Percentiles rank a stretch among this genome's conserved stretches.
Conservation (phyloP, 805 yeast species). For the Ogataea saltuana region DNA sequence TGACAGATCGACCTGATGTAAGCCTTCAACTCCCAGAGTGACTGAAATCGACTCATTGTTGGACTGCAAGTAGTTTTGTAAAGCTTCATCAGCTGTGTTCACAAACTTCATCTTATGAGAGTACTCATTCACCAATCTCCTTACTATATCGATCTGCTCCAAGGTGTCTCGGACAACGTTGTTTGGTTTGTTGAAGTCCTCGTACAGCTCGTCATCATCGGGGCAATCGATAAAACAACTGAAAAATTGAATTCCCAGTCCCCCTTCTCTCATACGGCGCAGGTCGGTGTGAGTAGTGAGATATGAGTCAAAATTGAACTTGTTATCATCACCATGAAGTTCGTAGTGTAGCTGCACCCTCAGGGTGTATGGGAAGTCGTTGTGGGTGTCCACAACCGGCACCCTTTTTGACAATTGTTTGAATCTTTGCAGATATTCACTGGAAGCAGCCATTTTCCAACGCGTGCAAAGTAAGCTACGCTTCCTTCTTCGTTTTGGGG, state of each 20-base stretch:
- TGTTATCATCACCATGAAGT: slow-evolving; percentile 28
- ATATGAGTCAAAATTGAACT: slow-evolving; percentile 39
- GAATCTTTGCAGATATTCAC: slow-evolving; percentile 4
- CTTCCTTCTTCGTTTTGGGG: too few relatives aligned
- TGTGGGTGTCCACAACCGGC: slow-evolving; percentile 52
- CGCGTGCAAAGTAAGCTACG: too few relatives aligned
- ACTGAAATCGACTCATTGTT: slow-evolving; percentile 39
- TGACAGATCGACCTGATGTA: slow-evolving; percentile 50
- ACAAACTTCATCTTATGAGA: slow-evolving; percentile 41
- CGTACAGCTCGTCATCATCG: slow-evolving; percentile 39
- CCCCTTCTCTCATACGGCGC: slow-evolving; percentile 41
- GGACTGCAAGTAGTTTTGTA: slow-evolving; percentile 33
- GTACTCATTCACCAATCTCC: slow-evolving; percentile 43
- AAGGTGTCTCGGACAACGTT: slow-evolving; percentile 50
- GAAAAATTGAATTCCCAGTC: slow-evolving; percentile 49
- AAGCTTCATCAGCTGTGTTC: slow-evolving; percentile 40
- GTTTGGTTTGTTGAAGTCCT: slow-evolving; percentile 45
- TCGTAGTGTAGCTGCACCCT: slow-evolving; percentile 46
- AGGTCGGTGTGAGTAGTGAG: slow-evolving; percentile 45
- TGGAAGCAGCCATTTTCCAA: not conserved
- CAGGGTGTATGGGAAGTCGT: slow-evolving; percentile 49
- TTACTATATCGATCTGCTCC: slow-evolving; percentile 52
- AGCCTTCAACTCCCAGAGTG: slow-evolving; percentile 52
- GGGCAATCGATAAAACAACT: slow-evolving; percentile 48
- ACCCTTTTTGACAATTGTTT: slow-evolving; percentile 13